Evolutionary conservation across 1,284 basidiomycete genomes (phyloP).

Genomic region (Xanthoconium separans): DNA sequence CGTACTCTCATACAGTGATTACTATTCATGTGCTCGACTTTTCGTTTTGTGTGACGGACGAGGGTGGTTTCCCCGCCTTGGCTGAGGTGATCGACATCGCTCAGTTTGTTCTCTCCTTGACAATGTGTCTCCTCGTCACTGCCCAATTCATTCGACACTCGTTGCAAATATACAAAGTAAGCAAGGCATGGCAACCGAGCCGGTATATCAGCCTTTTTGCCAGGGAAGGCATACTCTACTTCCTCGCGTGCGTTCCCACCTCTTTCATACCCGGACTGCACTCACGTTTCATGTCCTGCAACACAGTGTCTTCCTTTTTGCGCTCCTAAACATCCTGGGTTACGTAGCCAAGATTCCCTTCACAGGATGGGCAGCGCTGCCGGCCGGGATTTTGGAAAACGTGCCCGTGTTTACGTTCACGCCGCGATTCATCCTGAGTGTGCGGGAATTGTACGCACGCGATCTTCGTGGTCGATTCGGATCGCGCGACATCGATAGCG

Average conservation of each 20-base stretch:
- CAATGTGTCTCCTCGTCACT: constrained; percentile 1
- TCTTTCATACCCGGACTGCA: too few species aligned
- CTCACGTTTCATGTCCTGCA: not conserved
- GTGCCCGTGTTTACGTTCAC: constrained; percentile 5
- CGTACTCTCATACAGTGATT: not conserved
- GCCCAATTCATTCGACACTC: not conserved
- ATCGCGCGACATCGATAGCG: not conserved
- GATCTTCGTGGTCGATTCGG: not conserved
- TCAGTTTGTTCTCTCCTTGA: not conserved
- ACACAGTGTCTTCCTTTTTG: not conserved
- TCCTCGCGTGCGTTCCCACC: not conserved
- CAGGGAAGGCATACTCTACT: constrained; percentile 4
- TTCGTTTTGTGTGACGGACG: not conserved
- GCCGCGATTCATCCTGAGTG: constrained; percentile 8
- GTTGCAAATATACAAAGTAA: not conserved
- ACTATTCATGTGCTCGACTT: not conserved
- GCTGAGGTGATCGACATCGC: not conserved
- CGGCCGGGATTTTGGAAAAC: not conserved
- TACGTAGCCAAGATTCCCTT: not conserved
- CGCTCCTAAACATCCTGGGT: not conserved
- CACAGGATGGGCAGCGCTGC: not conserved
- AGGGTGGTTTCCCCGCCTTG: not conserved
- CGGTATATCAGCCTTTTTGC: constrained; percentile 5
- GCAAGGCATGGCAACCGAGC: not conserved
- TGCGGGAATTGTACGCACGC: constrained; percentile 4